phyloP scores from a whole-genome alignment of 306 rosid species.

The Purshia tridentata region DNA sequence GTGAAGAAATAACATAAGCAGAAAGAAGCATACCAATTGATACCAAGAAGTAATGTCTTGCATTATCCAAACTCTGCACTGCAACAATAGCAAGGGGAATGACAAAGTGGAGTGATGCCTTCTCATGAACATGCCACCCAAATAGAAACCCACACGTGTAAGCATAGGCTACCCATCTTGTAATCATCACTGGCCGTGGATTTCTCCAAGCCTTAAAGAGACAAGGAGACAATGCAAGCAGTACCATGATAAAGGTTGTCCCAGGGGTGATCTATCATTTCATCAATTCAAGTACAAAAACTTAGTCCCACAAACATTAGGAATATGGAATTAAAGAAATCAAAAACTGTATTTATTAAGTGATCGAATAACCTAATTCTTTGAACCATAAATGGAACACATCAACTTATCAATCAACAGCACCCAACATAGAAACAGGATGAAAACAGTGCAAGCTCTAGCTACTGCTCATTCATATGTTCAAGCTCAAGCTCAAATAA shows the following conservation, averaged over 20 bases:
- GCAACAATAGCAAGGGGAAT: constrained; percentile 77
- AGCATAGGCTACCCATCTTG: constrained; percentile 87
- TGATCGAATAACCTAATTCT: neutral
- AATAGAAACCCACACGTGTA: constrained; percentile 86
- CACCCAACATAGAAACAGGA: neutral
- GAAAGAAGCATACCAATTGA: constrained; percentile 61
- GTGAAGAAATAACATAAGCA: constrained; percentile 23
- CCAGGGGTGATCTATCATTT: constrained; percentile 74
- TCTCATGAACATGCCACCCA: constrained; percentile 99
- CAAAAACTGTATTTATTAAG: neutral
- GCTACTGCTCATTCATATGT: too few species aligned
- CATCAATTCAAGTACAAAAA: constrained; percentile 21
- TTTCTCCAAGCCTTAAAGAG: constrained; percentile 76
- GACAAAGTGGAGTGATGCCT: constrained; percentile 92
- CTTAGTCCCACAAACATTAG: neutral
- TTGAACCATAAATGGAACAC: neutral
- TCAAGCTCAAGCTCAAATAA: neutral
- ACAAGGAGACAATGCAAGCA: constrained; percentile 88
- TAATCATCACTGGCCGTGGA: constrained; percentile 71
- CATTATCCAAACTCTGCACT: constrained; percentile 58
- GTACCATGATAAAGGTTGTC: constrained; percentile 62
- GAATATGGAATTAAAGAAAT: neutral
- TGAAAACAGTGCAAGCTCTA: neutral
- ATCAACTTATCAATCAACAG: neutral
- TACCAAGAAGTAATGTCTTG: constrained; percentile 73